phyloP scores from a whole-genome alignment of 2,329 filamentous ascomycete species.

The Myriosclerotinia duriaeana region DNA sequence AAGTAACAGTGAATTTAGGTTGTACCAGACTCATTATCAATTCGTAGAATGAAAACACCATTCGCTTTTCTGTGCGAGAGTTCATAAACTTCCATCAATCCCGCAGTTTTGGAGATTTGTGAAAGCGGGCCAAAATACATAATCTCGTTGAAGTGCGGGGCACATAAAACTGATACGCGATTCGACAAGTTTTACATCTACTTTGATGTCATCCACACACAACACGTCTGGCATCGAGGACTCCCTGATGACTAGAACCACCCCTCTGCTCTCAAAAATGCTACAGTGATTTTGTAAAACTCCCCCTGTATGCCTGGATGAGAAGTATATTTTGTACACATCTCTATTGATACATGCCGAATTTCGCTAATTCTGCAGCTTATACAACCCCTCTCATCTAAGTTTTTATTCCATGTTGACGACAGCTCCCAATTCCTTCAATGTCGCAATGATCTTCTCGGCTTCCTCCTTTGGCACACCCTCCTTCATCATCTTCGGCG shows the following conservation, averaged over 20 bases:
- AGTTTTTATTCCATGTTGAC: conserved; percentile 89
- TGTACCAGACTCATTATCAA: not conserved
- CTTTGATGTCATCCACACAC: conserved; percentile 1
- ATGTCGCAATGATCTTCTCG: conserved; percentile 93
- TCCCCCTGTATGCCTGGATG: conserved; percentile 12
- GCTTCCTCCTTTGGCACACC: conserved; percentile 97
- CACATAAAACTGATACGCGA: not conserved
- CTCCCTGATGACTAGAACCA: conserved; percentile 5
- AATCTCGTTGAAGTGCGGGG: not conserved
- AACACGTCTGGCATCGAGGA: not conserved
- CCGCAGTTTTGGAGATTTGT: not conserved
- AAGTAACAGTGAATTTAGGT: not conserved
- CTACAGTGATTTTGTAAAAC: not conserved
- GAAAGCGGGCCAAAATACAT: not conserved
- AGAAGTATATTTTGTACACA: conserved; percentile 41
- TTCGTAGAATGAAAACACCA: not conserved
- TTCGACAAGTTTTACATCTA: conserved; percentile 3
- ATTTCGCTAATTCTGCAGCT: conserved; percentile 29
- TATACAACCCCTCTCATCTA: conserved; percentile 27
- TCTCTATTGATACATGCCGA: conserved; percentile 39
- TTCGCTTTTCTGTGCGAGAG: not conserved
- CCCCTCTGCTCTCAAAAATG: not conserved
- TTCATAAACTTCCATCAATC: not conserved
- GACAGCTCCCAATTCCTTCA: conserved; percentile 90
- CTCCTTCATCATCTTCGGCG: conserved; percentile 98